Conservation (phyloP, 116 monocot species). For the Trichopus zeylanicus region DNA sequence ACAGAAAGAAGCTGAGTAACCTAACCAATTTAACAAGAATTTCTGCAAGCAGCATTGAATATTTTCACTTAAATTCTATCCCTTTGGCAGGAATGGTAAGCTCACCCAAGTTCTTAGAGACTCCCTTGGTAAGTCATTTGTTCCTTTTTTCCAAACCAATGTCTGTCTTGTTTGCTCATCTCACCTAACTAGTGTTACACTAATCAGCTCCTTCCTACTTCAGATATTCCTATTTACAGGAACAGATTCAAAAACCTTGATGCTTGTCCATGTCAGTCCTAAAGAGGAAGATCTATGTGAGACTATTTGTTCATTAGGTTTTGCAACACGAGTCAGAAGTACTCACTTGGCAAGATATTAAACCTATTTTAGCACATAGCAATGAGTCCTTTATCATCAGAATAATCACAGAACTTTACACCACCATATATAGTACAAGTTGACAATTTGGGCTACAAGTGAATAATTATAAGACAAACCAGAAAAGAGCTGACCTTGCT, state of each 20-base stretch:
- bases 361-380: not conserved
- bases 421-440: too few relatives aligned
- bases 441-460: too few relatives aligned
- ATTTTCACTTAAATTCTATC: not conserved
- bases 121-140: constrained; percentile 39
- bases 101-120: constrained; percentile 72
- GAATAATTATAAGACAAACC: too few relatives aligned
- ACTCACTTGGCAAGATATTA: constrained; percentile 40
- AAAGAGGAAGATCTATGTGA: constrained; percentile 62
- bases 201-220: not conserved
- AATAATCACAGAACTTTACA: too few relatives aligned
- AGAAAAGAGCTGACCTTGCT: too few relatives aligned
- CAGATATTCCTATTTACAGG: constrained; percentile 15
- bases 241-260: constrained; percentile 62
- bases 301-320: constrained; percentile 53
- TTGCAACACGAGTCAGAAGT: constrained; percentile 55
- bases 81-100: constrained; percentile 69
- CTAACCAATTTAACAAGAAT: not conserved
- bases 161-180: not conserved
- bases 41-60: not conserved
- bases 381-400: too few relatives aligned
- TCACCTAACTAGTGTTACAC: not conserved
- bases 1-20: too few relatives aligned
- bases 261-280: constrained; percentile 74
- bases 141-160: not conserved